Evolutionary conservation across 2,329 filamentous ascomycete species (phyloP), one percentile per base, ranked within the genome.

Genomic region (Diaporthe vexans): DNA sequence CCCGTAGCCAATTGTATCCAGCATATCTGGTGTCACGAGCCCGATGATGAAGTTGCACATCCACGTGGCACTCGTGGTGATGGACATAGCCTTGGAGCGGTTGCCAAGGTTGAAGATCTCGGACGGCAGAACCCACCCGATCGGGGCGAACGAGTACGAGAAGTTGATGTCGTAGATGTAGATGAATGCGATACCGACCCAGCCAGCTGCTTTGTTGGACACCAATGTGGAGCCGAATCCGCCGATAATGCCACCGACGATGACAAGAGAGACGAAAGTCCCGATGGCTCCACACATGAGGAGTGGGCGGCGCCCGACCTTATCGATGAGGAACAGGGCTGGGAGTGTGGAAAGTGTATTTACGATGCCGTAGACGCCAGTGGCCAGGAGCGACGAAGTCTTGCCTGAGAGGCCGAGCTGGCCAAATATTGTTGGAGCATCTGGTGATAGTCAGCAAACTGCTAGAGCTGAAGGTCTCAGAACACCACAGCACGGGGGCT

Each of bases 171-270:
- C 89, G 79, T 91, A 91, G 73, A 91, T 84, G 77, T 89, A 87
- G n/a, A 91, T 83, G 76, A 91, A 88, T 0, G 88, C 88, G 0
- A 91, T 87, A 1, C 88, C 89, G 6, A 85, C 89, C 89, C 90
- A 91, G 3, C 89, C 90, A 0, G 88, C 89, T 0, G 83, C 84
- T 35, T 81, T 80, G 77, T 91, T 85, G 11, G 63, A 68, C n/a
- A 54, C 63, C 46, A 68, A 2, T 0, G 81, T 78, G 74, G 86
- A 76, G 56, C 87, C 83, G 78, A 86, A 88, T 4, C 83, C 83
- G 9, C 85, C 89, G 46, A 87, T 83, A 68, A 91, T 88, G 48
- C 83, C 86, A 8, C 87, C 89, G 37, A 91, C 86, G 75, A 91
- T 89, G 75, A 90, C 84, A 76, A 90, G 88, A 15, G 86, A 89